Conservation (phyloP, 2,329 filamentous ascomycete genomes). For the Plenodomus tracheiphilus region DNA sequence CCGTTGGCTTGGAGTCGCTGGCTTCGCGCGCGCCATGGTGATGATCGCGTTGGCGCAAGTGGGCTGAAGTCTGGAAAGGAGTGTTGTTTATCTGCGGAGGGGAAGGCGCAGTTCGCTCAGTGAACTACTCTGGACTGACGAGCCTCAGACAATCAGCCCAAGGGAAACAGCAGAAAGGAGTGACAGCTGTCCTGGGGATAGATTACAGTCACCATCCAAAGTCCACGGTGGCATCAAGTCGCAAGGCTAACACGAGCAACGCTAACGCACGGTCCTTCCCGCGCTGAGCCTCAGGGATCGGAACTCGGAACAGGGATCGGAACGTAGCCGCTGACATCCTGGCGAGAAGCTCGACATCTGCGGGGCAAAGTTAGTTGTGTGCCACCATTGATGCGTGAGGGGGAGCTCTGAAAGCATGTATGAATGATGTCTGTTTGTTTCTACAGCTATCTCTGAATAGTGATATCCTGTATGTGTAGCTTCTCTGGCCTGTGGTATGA, state of each 20-base stretch:
- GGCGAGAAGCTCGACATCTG: not conserved
- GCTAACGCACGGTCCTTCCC: not conserved
- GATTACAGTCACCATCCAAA: slow-evolving; percentile 9
- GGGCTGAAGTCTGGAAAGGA: not conserved
- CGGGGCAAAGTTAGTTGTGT: not conserved
- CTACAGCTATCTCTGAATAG: no score
- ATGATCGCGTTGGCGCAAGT: not conserved
- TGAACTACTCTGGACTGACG: no score
- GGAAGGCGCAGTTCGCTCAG: no score
- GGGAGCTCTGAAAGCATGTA: no score
- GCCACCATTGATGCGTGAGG: not conserved
- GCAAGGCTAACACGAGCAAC: slow-evolving; percentile 7
- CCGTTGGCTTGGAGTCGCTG: slow-evolving; percentile 26
- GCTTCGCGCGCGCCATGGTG: slow-evolving; percentile 31
- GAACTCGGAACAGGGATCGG: slow-evolving; percentile 19
- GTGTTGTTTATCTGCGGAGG: no score
- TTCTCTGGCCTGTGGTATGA: no score
- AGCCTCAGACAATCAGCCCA: not conserved
- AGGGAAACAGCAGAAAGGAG: not conserved
- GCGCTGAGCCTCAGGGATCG: slow-evolving; percentile 4
- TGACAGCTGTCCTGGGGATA: slow-evolving; percentile 6
- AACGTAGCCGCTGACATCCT: not conserved
- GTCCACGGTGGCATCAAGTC: slow-evolving; percentile 39
- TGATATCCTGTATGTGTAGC: no score
- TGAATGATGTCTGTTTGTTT: no score